Evolutionary conservation across 225 moss, liverwort and hornwort species (phyloP), one percentile per base, ranked within the genome.

Genomic region (Pseudisothecium myosuroides): DNA sequence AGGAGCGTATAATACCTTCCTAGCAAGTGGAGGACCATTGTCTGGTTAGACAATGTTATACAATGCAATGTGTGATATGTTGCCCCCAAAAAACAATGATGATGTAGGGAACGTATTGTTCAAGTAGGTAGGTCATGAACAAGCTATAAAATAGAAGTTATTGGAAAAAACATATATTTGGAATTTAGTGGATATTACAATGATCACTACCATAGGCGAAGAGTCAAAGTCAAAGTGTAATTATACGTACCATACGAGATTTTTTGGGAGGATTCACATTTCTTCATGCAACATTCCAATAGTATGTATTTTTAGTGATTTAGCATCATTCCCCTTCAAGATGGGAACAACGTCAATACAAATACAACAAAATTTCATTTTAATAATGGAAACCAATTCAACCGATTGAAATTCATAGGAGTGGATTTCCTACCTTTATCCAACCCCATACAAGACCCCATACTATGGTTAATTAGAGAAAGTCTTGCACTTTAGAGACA

Each of bases 361-460:
- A 1, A 15, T 24, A 5, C 15, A 24, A 77, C 14, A 36, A 37
- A 77, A 2, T 54, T 54, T 9, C 2, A 31, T 14, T 32, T 2
- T 81, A 61, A 31, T 21, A 31, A 29, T 14, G 4, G 8, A 31
- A 43, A 61, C 2, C 7, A 19, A 6, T 59, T 28, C 3, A 29
- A 28, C 39, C 11, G 39, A 60, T 43, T 43, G 14, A 31, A 13
- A 36, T 23, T 23, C 0, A 5, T 77, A 24, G 3, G 37, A 77
- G 15, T 77, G 15, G 4, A 0, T 54, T 23, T 23, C 23, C 9
- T 54, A 9, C 4, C 9, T 54, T 32, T 5, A 12, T 7, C 4
- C 3, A 0, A 2, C 2, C 5, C 12, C 0, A 76, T 11, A 34
- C 0, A 22, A 14, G 0, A 2, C 2, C 5, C 12, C 0, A 76